A percentile compares a stretch with the other conserved stretches of the same genome.
These are phyloP conservation scores for Dittrichia graveolens DNA, from an alignment of 129 eudicot genomes.

Conservation along the genomic window DNA sequence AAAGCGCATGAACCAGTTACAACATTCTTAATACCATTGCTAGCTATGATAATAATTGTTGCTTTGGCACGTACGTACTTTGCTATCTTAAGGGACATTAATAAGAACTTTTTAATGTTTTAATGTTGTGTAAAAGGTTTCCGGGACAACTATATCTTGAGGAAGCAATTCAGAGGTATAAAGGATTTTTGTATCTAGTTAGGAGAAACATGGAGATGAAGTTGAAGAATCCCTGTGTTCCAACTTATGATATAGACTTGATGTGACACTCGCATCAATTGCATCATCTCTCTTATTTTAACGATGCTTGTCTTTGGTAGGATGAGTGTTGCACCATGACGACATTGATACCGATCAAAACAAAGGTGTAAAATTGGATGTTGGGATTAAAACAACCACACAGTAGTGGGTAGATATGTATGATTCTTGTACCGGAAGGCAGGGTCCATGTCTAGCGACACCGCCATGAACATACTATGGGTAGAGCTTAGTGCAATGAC, in stretches of 20 bases:
- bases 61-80: too few species aligned
- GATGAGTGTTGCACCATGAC: constrained; percentile 31
- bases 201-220: constrained; percentile 17
- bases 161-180: constrained; percentile 32
- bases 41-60: too few species aligned
- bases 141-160: constrained; percentile 24
- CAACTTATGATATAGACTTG: constrained; percentile 38
- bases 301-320: constrained; percentile 14
- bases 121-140: constrained; percentile 20
- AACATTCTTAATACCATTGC: too few species aligned
- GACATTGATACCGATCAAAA: constrained; percentile 24
- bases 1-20: too few species aligned
- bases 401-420: constrained; percentile 30
- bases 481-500: too few species aligned
- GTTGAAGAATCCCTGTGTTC: constrained; percentile 24
- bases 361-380: constrained; percentile 23
- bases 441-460: constrained; percentile 30
- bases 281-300: constrained; percentile 23
- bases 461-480: too few species aligned
- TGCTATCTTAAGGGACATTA: too few species aligned
- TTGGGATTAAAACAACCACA: constrained; percentile 21
- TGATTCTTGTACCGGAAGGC: constrained; percentile 31
- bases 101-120: background rate
- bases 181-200: constrained; percentile 40
- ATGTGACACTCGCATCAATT: constrained; percentile 43